Base-by-base conservation (phyloP, 495 filamentous ascomycete genomes). In the Neurospora tetrasperma region DNA sequence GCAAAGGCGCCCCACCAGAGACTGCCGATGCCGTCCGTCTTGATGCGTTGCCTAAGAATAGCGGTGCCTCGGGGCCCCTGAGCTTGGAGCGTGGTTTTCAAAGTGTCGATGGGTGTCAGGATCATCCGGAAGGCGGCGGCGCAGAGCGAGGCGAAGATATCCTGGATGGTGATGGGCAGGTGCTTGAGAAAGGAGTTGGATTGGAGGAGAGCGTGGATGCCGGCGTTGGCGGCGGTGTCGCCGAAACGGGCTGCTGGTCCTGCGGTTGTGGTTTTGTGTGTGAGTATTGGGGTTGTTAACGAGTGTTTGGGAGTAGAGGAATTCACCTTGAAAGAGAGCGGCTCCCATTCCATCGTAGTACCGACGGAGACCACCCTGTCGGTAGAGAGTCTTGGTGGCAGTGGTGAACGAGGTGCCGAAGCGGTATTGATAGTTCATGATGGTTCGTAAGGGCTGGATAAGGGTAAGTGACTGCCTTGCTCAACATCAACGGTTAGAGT, bases 371-470 rank as follows among this genome's bases (percentile, higher is more conserved):
- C 78, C 78, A 3, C 79, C 78, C 5, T 78, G 74, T 7, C 73
- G 43, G 73, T 78, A 79, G 41, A 81, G 77, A 0, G 71, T 77
- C 42, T 73, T 42, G 8, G 75, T 76, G 0, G 80, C 76, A 0
- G 14, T 48, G n/a, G 74, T 74, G 71, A 81, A 81, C 0, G 78
- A 74, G 4, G 69, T 73, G 4, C 80, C 80, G 69, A 76, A 80
- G 2, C 78, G 78, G 69, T 81, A 81, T 42, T 81, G 80, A n/a
- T 80, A 80, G 71, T 81, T 81, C 80, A 81, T 81, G 48, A 81
- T 81, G 1, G 80, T 81, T 39, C 80, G 75, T 9, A 81, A 76
- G 1, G 80, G 80, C 80, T 81, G 44, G 8, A 8, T 18, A 69
- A 5, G 6, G 14, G 5, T 27, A 14, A 59, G 20, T 27, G 20